These are phyloP conservation scores for Talaromyces sp. DNA, from an alignment of 2,329 filamentous ascomycete species.

Conservation along the genomic window DNA sequence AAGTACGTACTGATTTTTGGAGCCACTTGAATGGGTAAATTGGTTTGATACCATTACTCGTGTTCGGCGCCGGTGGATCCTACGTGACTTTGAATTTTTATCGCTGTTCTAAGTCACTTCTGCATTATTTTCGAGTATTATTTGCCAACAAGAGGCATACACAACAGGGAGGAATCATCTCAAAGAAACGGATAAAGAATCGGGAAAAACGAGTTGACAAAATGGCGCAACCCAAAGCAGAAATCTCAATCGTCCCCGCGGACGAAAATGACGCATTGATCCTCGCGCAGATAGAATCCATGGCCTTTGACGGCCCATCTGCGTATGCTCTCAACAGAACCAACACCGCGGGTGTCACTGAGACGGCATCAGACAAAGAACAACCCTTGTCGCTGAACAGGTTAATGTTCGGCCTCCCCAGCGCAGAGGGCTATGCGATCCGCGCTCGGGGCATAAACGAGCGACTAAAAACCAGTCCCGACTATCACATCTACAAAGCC, in stretches of 20 bases:
- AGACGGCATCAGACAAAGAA: neutral
- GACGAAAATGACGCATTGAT: slow-evolving; percentile 5
- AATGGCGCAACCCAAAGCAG: neutral
- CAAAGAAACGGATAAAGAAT: neutral
- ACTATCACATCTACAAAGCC: slow-evolving; percentile 11
- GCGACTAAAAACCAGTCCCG: neutral
- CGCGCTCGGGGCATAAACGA: neutral
- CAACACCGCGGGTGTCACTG: neutral
- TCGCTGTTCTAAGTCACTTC: neutral
- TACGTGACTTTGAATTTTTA: neutral
- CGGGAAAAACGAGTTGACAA: neutral
- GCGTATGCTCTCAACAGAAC: neutral
- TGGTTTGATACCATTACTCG: neutral
- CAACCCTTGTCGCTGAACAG: neutral
- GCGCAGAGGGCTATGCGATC: neutral
- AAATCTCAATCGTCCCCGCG: slow-evolving; percentile 9
- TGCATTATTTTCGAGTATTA: neutral
- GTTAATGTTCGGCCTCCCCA: slow-evolving; percentile 17
- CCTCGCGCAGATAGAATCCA: slow-evolving; percentile 8
- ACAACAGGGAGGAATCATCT: neutral
- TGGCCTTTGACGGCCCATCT: slow-evolving; percentile 10
- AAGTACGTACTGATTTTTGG: neutral
- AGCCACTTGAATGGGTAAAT: neutral
- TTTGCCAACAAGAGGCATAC: neutral
- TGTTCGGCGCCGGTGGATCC: neutral